Percentiles rank a stretch among this genome's conserved stretches.
Evolutionary conservation across 108 stramenopile genomes (phyloP).

Genomic region (Fragilariopsis cylindrus): DNA sequence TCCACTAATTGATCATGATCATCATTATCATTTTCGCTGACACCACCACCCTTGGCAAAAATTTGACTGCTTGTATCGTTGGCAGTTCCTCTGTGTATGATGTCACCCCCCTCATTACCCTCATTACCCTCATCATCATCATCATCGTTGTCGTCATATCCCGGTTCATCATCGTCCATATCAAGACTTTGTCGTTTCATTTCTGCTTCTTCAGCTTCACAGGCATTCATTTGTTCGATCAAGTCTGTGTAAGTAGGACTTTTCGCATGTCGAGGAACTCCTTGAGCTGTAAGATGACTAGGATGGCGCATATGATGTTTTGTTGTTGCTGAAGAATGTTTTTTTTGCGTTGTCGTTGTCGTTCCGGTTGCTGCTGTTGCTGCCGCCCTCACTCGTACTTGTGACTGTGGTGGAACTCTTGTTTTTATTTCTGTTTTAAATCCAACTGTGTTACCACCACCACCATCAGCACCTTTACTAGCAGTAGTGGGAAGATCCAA

Average conservation of each 20-base stretch:
- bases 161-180: background rate
- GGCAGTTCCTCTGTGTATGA: no score
- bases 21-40: background rate
- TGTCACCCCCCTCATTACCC: no score
- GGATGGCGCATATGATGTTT: background rate
- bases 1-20: background rate
- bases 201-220: constrained; percentile 10
- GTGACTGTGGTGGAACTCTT: background rate
- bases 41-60: background rate
- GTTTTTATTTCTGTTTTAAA: no score
- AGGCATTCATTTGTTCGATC: constrained; percentile 6
- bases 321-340: background rate
- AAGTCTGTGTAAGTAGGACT: background rate
- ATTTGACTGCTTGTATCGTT: no score
- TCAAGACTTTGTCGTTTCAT: background rate
- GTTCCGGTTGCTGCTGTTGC: background rate
- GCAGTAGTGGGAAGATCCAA: no score
- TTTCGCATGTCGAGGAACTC: constrained; percentile 1
- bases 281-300: background rate
- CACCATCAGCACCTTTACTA: no score
- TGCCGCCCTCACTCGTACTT: no score
- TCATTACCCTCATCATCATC: background rate
- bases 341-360: background rate
- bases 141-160: background rate
- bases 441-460: no score